phyloP scores from a whole-genome alignment of 129 eudicot species.

The Ambrosia artemisiifolia region DNA sequence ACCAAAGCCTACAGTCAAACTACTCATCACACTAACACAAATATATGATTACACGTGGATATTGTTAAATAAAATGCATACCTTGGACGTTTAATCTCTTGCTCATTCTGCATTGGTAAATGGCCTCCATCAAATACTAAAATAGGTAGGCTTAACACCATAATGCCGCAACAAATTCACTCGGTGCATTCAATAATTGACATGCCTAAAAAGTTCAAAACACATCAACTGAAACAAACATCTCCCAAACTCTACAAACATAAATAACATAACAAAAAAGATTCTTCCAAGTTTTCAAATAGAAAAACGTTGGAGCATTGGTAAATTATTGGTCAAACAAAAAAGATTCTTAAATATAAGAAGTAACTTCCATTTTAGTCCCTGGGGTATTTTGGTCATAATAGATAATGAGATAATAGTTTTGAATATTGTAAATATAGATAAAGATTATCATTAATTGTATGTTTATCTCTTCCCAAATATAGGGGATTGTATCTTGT shows the following conservation, averaged over 20 bases:
- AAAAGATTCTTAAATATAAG: no score
- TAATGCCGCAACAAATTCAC: slow-evolving; percentile 89
- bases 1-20: no score
- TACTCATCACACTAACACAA: slow-evolving; percentile 3
- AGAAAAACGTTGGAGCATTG: background rate
- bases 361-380: no score
- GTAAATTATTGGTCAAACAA: no score
- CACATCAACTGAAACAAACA: background rate
- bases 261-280: no score
- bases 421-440: no score
- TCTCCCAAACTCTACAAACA: background rate
- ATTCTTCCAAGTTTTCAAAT: background rate
- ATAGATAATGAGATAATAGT: no score
- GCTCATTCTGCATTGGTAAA: slow-evolving; percentile 92
- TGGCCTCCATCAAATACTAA: slow-evolving; percentile 95
- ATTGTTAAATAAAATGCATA: slow-evolving; percentile 5
- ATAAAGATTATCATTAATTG: no score
- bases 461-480: no score
- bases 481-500: no score
- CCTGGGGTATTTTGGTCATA: no score
- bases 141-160: slow-evolving; percentile 82
- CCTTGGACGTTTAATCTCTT: slow-evolving; percentile 94
- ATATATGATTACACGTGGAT: background rate
- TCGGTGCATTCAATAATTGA: slow-evolving; percentile 95
- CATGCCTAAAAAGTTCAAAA: slow-evolving; percentile 58